Evolutionary conservation across 1,139 yeast species (phyloP).

Genomic region (Chernovozyma sophiae-reginae): DNA sequence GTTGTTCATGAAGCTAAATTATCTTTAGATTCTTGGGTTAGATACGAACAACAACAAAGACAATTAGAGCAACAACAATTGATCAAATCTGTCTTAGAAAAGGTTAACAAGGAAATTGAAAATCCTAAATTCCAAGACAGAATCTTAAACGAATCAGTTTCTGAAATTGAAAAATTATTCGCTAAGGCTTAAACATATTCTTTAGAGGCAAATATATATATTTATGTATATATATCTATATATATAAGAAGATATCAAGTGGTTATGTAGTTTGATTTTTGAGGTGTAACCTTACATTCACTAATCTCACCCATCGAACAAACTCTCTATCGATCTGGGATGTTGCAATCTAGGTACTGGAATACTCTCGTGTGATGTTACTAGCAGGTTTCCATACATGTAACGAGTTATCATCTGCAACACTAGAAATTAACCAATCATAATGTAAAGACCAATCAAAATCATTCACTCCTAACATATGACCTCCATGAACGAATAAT

Average conservation of each 20-base stretch:
- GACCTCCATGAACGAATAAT: slow-evolving; percentile 83
- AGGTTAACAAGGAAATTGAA: slow-evolving; percentile 80
- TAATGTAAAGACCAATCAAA: slow-evolving; percentile 82
- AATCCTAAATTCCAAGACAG: slow-evolving; percentile 93
- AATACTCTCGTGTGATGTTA: slow-evolving; percentile 14
- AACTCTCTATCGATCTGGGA: too few species aligned
- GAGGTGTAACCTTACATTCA: too few species aligned
- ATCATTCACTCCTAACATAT: slow-evolving; percentile 82
- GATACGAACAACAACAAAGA: slow-evolving; percentile 96
- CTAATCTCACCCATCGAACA: too few species aligned
- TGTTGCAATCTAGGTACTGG: not conserved
- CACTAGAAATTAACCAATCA: slow-evolving; percentile 76
- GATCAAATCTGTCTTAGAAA: slow-evolving; percentile 78
- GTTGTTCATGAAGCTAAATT: slow-evolving; percentile 88
- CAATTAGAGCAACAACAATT: slow-evolving; percentile 94
- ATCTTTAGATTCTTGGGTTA: slow-evolving; percentile 97
- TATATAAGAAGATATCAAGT: not conserved
- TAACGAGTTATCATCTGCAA: slow-evolving; percentile 82
- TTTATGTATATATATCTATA: too few species aligned
- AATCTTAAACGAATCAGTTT: slow-evolving; percentile 84
- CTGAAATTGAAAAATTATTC: slow-evolving; percentile 87
- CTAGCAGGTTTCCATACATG: slow-evolving; percentile 77
- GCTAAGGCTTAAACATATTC: slow-evolving; percentile 32
- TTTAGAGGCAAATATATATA: not conserved
- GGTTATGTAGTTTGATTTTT: not conserved